These are phyloP conservation scores for Aplosporella prunicola DNA, from an alignment of 2,329 filamentous ascomycete genomes.

Conservation along the genomic window DNA sequence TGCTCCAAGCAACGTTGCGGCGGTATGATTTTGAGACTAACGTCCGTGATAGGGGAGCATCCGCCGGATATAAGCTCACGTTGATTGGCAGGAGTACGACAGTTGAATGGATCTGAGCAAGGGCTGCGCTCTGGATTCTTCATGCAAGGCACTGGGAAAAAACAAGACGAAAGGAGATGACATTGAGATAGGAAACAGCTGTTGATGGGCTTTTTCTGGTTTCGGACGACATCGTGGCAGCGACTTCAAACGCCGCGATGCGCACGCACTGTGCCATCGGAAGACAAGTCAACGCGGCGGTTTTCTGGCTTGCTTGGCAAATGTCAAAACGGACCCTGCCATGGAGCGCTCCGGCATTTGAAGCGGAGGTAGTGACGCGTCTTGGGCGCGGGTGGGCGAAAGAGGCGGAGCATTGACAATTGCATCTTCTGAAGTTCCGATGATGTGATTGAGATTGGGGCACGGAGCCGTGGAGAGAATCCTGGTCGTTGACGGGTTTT, in stretches of 20 bases:
- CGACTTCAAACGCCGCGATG: too few species aligned
- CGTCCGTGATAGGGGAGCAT: not conserved
- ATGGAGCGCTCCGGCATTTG: not conserved
- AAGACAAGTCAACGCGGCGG: not conserved
- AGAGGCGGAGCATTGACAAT: not conserved
- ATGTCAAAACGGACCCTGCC: not conserved
- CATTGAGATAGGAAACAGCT: not conserved
- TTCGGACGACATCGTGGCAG: too few species aligned
- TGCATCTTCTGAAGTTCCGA: conserved; percentile 5
- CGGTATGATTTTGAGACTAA: not conserved
- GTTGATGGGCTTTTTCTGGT: not conserved
- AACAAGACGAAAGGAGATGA: not conserved
- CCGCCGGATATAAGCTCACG: too few species aligned
- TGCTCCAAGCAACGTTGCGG: not conserved
- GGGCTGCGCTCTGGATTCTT: not conserved
- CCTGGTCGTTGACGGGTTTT: conserved; percentile 10
- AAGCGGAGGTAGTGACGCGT: not conserved
- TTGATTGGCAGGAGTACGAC: too few species aligned
- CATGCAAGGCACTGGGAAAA: not conserved
- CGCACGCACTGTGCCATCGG: too few species aligned
- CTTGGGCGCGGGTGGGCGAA: not conserved
- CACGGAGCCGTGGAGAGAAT: conserved; percentile 5
- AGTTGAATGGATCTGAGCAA: not conserved
- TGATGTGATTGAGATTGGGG: conserved; percentile 6
- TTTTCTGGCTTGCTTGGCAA: not conserved